Evolutionary conservation across 192 early-diverging fungal genomes (phyloP).

Genomic region (Rhizophagus clarus): DNA sequence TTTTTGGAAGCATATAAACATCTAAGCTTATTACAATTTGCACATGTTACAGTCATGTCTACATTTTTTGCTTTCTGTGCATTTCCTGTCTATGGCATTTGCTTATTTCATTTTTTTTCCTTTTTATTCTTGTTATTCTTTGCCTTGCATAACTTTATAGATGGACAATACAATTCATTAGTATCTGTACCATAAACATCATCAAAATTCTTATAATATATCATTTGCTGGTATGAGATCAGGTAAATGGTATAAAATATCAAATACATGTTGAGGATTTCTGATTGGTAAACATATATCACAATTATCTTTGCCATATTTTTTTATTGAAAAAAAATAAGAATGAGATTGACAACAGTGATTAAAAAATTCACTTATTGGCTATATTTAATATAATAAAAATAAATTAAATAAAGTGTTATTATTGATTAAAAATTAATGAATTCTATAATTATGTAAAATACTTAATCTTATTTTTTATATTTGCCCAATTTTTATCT

Average conservation of each 20-base stretch:
- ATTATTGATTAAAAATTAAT: too few species aligned
- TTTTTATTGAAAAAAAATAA: conserved; percentile 6
- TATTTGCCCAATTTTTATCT: not conserved
- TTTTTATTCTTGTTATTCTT: not conserved
- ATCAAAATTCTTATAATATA: not conserved
- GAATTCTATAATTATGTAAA: too few species aligned
- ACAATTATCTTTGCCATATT: not conserved
- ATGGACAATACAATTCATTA: not conserved
- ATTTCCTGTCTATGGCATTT: not conserved
- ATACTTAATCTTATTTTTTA: too few species aligned
- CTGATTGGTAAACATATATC: not conserved
- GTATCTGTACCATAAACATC: not conserved
- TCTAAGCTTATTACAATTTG: not conserved
- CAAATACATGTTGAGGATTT: not conserved
- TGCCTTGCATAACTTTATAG: not conserved
- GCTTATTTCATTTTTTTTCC: not conserved
- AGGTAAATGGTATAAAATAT: not conserved
- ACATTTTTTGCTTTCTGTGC: conserved; percentile 6
- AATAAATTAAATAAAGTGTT: not conserved
- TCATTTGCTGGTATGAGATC: not conserved
- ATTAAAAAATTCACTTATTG: not conserved
- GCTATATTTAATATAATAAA: not conserved
- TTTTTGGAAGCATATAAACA: not conserved
- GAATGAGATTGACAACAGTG: not conserved
- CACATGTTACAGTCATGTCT: not conserved